A percentile compares a stretch with the other conserved stretches of the same genome.
phyloP scores from a whole-genome alignment of 2,329 filamentous ascomycete species.

The Monosporascus sp. region DNA sequence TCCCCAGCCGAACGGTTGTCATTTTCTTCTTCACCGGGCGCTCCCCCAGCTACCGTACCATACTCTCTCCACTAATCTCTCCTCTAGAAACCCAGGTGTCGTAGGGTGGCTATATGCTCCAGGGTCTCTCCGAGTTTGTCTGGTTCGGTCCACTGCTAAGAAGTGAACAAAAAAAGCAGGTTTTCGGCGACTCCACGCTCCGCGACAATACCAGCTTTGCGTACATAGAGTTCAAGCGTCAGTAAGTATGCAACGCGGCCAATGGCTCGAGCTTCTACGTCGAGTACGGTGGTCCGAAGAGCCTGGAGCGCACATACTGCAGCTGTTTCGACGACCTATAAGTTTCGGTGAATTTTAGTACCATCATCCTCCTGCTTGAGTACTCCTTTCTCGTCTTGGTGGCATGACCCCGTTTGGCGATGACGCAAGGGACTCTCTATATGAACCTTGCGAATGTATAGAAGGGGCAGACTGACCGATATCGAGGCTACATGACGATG shows the following conservation, averaged over 20 bases:
- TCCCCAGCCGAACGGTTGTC: too few relatives aligned
- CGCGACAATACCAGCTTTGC: constrained; percentile 22
- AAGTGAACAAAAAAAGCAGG: constrained; percentile 8
- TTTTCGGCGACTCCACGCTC: constrained; percentile 21
- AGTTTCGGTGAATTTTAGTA: constrained; percentile 3
- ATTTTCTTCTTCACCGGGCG: too few relatives aligned
- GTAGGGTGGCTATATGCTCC: too few relatives aligned
- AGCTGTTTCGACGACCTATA: constrained; percentile 23
- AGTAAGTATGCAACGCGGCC: constrained; percentile 24
- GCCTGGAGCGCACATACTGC: constrained; percentile 15
- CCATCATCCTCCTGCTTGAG: neutral
- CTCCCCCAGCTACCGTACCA: too few relatives aligned
- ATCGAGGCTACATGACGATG: constrained; percentile 18
- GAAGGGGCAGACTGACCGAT: neutral
- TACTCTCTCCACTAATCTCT: too few relatives aligned
- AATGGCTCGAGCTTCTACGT: constrained; percentile 24
- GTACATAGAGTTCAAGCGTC: constrained; percentile 28
- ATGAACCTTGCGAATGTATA: too few relatives aligned
- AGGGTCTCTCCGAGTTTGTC: too few relatives aligned
- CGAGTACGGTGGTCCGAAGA: constrained; percentile 9
- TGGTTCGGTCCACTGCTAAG: neutral
- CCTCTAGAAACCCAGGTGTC: too few relatives aligned
- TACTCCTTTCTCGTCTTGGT: neutral
- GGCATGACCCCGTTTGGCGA: neutral
- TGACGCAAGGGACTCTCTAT: too few relatives aligned